Evolutionary conservation across 257 asterid genomes (phyloP), one percentile per base, ranked within the genome.

Genomic region (Salvia hispanica): DNA sequence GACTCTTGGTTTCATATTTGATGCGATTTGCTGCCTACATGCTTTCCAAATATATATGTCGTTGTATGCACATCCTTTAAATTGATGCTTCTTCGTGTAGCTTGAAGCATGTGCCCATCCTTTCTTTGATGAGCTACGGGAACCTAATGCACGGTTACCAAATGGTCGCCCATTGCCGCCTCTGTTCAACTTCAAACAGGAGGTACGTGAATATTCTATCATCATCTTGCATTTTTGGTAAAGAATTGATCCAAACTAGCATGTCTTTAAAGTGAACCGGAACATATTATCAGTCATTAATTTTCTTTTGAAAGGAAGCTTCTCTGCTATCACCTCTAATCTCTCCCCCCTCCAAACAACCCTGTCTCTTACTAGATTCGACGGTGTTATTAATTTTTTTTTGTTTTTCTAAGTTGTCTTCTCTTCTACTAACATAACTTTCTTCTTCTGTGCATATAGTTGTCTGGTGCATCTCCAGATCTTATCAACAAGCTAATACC

Each of bases 101-200:
- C 95, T 90, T 53, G 97, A 90, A 78, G 97, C 94, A 59, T 83
- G 90, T 65, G 88, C 97, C 9, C 98, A 90, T 86, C 82, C 96
- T 70, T 92, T 92, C 87, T 92, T 92, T 76, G 92, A 92, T 74
- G 98, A 90, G 76, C 90, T 92, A 14, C 93, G 98, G 40, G 98
- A 92, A 65, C 96, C 93, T 68, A 90, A 88, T 85, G 85, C 85
- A 39, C 87, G 89, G 47, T 81, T 92, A 74, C 96, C 94, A 15
- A 90, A 88, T 75, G 95, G 97, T 34, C 92, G 93, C 69, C 95
- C 93, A 50, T 74, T 92, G 69, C 98, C 95, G 4, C 89, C 94
- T 62, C 84, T 92, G 15, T 92, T 92, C 75, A 86, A 90, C 79
- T 92, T 92, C 84, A 90, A 92, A 76, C 95, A 86, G 73, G 98